A percentile compares a stretch with the other conserved stretches of the same genome.
Evolutionary conservation across 2,329 filamentous ascomycete species (phyloP).

Genomic region (Hawksworthiomyces lignivorus): DNA sequence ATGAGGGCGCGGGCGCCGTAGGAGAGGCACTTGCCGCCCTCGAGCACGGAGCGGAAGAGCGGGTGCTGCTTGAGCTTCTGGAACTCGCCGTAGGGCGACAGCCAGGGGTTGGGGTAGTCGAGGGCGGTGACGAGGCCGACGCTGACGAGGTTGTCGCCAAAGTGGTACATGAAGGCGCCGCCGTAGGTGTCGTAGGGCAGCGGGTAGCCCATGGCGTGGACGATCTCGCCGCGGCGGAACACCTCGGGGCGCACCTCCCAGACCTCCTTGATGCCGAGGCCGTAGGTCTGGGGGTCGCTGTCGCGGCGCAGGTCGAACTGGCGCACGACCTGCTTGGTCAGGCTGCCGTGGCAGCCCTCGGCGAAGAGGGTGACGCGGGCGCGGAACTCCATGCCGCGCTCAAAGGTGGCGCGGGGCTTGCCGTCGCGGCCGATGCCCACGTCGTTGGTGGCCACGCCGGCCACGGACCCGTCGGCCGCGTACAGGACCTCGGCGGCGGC

Average conservation of each 20-base stretch:
- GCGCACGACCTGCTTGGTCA: constrained; percentile 91
- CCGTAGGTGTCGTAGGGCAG: constrained; percentile 85
- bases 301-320: constrained; percentile 87
- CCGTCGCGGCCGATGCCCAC: constrained; percentile 76
- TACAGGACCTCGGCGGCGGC: constrained; percentile 91
- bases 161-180: constrained; percentile 99
- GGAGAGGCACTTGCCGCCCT: constrained; percentile 94
- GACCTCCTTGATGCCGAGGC: constrained; percentile 88
- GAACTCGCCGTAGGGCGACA: constrained; percentile 92
- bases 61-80: constrained; percentile 98
- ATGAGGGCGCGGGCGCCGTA: constrained; percentile 88
- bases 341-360: constrained; percentile 90
- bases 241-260: constrained; percentile 95
- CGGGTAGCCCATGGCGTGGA: constrained; percentile 90
- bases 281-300: constrained; percentile 92
- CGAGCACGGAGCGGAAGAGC: constrained; percentile 76
- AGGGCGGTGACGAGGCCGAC: constrained; percentile 87
- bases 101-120: constrained; percentile 94
- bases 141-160: constrained; percentile 92
- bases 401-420: constrained; percentile 81
- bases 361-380: constrained; percentile 84
- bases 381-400: constrained; percentile 98
- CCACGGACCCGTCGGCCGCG: constrained; percentile 75
- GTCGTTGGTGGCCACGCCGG: constrained; percentile 93
- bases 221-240: constrained; percentile 77